Evolutionary conservation across 2,329 filamentous ascomycete species (phyloP), one percentile per base, ranked within the genome.

Genomic region (Microdochium trichocladiopsis): DNA sequence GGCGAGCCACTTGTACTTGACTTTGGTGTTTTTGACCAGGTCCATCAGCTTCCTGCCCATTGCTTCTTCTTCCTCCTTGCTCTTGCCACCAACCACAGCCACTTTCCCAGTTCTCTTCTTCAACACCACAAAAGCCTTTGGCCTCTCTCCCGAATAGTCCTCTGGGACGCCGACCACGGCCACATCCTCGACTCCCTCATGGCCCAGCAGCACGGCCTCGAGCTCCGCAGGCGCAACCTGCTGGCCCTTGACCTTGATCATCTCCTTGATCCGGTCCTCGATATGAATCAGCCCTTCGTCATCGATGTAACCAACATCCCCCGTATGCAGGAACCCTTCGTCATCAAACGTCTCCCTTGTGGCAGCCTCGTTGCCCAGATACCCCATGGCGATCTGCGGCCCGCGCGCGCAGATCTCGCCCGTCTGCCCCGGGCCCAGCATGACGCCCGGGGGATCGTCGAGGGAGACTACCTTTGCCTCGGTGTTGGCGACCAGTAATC

Each of bases 211-310:
- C n/a, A 63, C 43, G 18, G 59, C 63, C 48, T 67, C 65, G 22
- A 68, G 51, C 52, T 67, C 64, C 1, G 64, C 66, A 2, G 64
- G 65, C 1, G 65, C 57, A 2, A 67, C 64, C 18, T 66, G 62
- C 18, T 60, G 57, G 4, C 66, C 66, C 41, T 64, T 67, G 16
- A 65, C 63, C 51, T 68, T 68, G 51, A 68, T 67, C 53, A 67
- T 76, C 63, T 85, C 82, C 66, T 86, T 87, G 61, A 86, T 79
- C 0, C 82, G 72, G 57, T 86, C 81, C 2, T 72, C 70, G 51
- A 83, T 81, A 31, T 75, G 73, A 2, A 86, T 69, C 53, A 82
- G 69, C 0, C 78, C 80, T 53, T 82, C 72, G 0, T 66, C 60
- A 48, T 82, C 77, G 22, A 85, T 75, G 11, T 66, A 63, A 2